Base-by-base conservation (phyloP, 2,329 filamentous ascomycete species). In the Exophiala lecanii-corni region DNA sequence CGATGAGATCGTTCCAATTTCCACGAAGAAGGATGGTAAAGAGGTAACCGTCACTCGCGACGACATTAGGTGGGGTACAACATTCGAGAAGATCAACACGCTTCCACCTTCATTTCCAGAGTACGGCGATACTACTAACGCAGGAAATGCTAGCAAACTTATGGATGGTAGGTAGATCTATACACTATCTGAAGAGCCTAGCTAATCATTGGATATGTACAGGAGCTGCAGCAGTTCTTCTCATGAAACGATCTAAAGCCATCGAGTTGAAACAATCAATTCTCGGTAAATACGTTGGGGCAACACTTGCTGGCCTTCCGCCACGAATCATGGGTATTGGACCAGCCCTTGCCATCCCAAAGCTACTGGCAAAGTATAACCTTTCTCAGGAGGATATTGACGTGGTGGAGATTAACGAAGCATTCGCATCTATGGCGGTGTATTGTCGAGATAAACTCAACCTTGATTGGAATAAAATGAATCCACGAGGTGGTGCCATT, bases 171-270 rank as follows among this genome's bases (percentile, higher is more conserved):
- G n/a, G n/a, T n/a, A n/a, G n/a, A n/a, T n/a, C n/a, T n/a, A n/a
- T n/a, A n/a, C n/a, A n/a, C n/a, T n/a, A n/a, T n/a, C n/a, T n/a
- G n/a, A n/a, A n/a, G n/a, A n/a, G n/a, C n/a, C n/a, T n/a, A n/a
- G n/a, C n/a, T n/a, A n/a, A n/a, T n/a, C n/a, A n/a, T n/a, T n/a
- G n/a, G n/a, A n/a, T n/a, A n/a, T n/a, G n/a, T n/a, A n/a, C n/a
- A n/a, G n/a, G n/a, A 78, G 86, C 88, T 25, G 89, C 89, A 5
- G 87, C 89, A 2, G 70, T 96, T 2, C 74, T 97, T 25, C 71
- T 97, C 44, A 97, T 96, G 91, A 92, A 91, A 75, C 86, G 91
- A 45, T 89, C 85, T 53, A 91, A 83, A 49, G 91, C 91, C 47
- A 76, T 86, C 60, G 81, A 84, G 67, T 80, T 96, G 32, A 83